Conservation (phyloP, 108 stramenopile species). For the Cyclotella atomus region DNA sequence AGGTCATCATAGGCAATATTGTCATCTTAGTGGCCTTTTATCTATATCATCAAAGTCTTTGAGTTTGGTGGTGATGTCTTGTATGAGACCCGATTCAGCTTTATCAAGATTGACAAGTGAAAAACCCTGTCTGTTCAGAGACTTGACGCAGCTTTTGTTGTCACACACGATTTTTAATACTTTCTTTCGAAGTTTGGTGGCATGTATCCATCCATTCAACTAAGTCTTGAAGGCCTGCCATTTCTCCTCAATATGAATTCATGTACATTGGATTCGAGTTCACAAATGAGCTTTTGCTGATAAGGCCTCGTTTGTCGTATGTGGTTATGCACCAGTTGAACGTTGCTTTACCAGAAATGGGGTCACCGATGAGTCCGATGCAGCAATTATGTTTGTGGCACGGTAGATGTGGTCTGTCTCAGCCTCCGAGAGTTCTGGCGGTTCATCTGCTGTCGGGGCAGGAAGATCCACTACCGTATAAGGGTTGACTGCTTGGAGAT, state of each 20-base stretch:
- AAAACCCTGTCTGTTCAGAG: neutral
- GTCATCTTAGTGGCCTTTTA: constrained; percentile 5
- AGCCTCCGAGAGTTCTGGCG: neutral
- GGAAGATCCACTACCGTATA: no score
- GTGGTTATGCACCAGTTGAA: neutral
- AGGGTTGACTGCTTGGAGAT: no score
- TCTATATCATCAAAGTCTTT: neutral
- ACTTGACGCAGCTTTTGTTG: neutral
- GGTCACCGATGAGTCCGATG: neutral
- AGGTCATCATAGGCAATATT: neutral
- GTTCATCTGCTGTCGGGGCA: no score
- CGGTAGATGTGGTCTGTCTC: neutral
- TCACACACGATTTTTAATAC: neutral
- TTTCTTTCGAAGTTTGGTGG: neutral
- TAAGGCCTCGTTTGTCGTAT: neutral
- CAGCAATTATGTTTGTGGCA: neutral
- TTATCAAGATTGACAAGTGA: neutral
- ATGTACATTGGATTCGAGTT: neutral
- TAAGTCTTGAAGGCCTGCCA: neutral
- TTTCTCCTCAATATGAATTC: neutral
- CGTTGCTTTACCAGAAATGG: neutral
- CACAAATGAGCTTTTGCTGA: neutral
- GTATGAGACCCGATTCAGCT: neutral
- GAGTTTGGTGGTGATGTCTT: neutral
- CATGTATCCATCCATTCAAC: neutral